Evolutionary conservation across 495 filamentous ascomycete genomes (phyloP), one percentile per base, ranked within the genome.

Genomic region (Cudoniella acicularis): DNA sequence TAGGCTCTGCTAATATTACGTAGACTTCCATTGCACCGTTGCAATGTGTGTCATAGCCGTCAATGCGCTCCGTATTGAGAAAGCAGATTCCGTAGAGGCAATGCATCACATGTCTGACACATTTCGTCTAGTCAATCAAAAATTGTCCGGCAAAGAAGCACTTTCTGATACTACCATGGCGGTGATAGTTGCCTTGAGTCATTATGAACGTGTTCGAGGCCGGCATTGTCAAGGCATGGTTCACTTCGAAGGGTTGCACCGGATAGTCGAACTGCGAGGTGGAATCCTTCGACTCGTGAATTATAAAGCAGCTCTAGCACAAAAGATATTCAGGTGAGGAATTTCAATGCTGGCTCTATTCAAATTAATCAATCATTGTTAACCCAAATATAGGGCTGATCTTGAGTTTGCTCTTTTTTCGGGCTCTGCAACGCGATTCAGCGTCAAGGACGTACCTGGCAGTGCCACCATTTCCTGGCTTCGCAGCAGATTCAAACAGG

Each of bases 1-100:
- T n/a, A n/a, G n/a, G n/a, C n/a, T n/a, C n/a, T n/a, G n/a, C 42
- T 48, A 22, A 25, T 27, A 42, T 42, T 0, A 24, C 26, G 1
- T 25, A 64, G 61, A 60, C 30, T 60, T 64, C 25, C 61, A 64
- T 26, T 45, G 57, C 17, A 24, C 54, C 10, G 50, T 64, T 26
- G 61, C 61, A 2, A 21, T 61, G 61, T 54, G 49, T 17, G 56
- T 56, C 25, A 46, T 40, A 13, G 51, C 23, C 46, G 24, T 54
- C n/a, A 50, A 46, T 13, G 6, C 21, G 20, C n/a, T 60, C 4
- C 21, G 25, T 13, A 25, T 56, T 23, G 36, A 40, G n/a, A 25
- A 22, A n/a, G 26, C 50, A 20, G 57, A 56, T 27, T 23, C 26
- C n/a, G 30, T 27, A n/a, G 61, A 60, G 26, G 61, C 61, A 13